Percentiles rank a stretch among this genome's conserved stretches.
Conservation (phyloP, 2,329 filamentous ascomycete species). For the Colletotrichum viniferum region DNA sequence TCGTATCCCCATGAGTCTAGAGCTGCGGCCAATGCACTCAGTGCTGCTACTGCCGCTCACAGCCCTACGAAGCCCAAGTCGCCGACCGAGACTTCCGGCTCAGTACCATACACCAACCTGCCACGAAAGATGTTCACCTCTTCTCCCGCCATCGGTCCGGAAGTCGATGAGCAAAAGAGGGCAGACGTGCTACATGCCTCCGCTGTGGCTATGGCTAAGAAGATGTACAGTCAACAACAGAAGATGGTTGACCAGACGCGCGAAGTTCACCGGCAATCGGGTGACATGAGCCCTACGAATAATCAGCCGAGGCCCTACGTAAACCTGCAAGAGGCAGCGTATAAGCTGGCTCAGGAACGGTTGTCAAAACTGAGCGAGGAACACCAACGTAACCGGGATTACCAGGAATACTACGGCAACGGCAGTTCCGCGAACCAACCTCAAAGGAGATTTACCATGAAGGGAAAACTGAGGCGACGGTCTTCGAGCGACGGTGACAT, state of each 20-base stretch:
- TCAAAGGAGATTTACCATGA: constrained; percentile 51
- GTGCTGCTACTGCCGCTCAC: constrained; percentile 73
- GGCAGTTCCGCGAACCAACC: constrained; percentile 36
- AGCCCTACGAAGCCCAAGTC: constrained; percentile 50
- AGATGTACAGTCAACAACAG: constrained; percentile 79
- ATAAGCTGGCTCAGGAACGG: constrained; percentile 83
- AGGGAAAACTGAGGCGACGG: constrained; percentile 63
- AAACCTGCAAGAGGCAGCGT: constrained; percentile 84
- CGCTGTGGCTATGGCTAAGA: constrained; percentile 86
- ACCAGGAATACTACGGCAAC: constrained; percentile 78
- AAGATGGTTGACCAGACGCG: constrained; percentile 59
- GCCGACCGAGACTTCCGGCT: constrained; percentile 63
- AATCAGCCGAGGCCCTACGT: constrained; percentile 58
- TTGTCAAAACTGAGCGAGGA: constrained; percentile 81
- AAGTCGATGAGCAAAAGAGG: constrained; percentile 75
- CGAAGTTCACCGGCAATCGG: constrained; percentile 38
- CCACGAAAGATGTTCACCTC: constrained; percentile 79
- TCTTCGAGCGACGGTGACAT: constrained; percentile 71
- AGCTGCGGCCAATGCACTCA: constrained; percentile 71
- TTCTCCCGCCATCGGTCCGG: constrained; percentile 71
- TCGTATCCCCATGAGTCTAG: constrained; percentile 62
- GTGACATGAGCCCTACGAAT: constrained; percentile 34
- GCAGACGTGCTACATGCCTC: constrained; percentile 79
- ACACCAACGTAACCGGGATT: constrained; percentile 63
- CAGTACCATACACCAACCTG: constrained; percentile 71